These are phyloP conservation scores for Gloeostereum incarnatum DNA, from an alignment of 768 basidiomycete species.

Conservation along the genomic window DNA sequence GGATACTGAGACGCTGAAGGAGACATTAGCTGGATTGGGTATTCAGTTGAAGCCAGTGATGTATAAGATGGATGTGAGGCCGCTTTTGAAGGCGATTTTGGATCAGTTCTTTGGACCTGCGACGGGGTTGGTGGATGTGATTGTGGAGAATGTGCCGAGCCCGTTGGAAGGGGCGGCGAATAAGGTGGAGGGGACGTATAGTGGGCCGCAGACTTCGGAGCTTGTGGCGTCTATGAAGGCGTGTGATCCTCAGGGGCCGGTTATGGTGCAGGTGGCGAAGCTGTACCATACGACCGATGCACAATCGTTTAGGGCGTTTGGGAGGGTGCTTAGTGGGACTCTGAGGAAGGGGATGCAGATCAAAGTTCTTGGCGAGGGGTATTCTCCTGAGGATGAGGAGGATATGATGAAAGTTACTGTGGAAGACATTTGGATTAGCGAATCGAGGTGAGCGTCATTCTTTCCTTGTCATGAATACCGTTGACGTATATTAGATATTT, in stretches of 20 bases:
- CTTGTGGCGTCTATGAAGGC: constrained; percentile 72
- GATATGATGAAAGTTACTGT: constrained; percentile 85
- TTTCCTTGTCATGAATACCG: constrained; percentile 1
- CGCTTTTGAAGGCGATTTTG: constrained; percentile 85
- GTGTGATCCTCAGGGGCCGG: constrained; percentile 77
- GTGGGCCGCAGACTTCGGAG: constrained; percentile 78
- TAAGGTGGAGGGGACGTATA: constrained; percentile 81
- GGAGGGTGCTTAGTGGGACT: constrained; percentile 89
- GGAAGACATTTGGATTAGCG: constrained; percentile 85
- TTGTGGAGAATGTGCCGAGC: constrained; percentile 86
- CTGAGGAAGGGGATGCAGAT: constrained; percentile 73
- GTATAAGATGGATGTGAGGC: constrained; percentile 98
- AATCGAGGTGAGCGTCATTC: constrained; percentile 61
- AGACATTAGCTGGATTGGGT: constrained; percentile 65
- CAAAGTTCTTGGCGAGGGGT: constrained; percentile 97
- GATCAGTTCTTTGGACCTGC: constrained; percentile 94
- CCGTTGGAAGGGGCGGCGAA: constrained; percentile 45
- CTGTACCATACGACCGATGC: constrained; percentile 96
- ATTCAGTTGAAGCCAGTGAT: constrained; percentile 87
- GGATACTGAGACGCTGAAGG: constrained; percentile 80
- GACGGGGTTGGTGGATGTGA: constrained; percentile 87
- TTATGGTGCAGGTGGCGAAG: constrained; percentile 91
- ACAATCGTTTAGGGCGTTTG: constrained; percentile 93
- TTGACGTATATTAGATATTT: constrained; percentile 54
- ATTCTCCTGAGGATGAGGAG: constrained; percentile 98